Percentiles rank a stretch among this genome's conserved stretches.
Conservation (phyloP, 768 basidiomycete genomes). For the Phylloporus arenicola region DNA sequence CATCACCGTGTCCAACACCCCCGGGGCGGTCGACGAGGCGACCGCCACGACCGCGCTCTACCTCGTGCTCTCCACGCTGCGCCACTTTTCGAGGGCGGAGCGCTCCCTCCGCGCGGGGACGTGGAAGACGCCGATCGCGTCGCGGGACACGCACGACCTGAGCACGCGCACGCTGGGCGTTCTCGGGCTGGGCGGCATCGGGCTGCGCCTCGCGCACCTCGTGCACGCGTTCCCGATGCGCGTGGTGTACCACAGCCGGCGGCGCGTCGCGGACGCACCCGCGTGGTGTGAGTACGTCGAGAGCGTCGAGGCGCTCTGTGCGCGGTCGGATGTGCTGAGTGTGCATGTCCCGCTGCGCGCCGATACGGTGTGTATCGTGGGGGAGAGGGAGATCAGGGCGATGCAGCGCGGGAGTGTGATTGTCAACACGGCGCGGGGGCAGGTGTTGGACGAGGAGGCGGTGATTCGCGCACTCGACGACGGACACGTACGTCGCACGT, state of each 20-base stretch:
- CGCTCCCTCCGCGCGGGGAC: conserved; percentile 42
- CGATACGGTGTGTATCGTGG: conserved; percentile 70
- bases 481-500: conserved; percentile 65
- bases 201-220: conserved; percentile 63
- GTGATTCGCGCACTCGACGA: conserved; percentile 80
- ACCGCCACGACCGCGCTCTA: conserved; percentile 87
- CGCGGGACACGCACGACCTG: conserved; percentile 55
- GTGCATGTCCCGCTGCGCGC: conserved; percentile 76
- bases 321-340: conserved; percentile 74
- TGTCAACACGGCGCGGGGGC: conserved; percentile 88
- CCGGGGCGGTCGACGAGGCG: conserved; percentile 84
- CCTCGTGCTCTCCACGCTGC: conserved; percentile 70
- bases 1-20: conserved; percentile 82
- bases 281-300: conserved; percentile 77
- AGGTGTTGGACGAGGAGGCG: conserved; percentile 82
- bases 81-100: conserved; percentile 68
- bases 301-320: conserved; percentile 56
- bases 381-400: conserved; percentile 67
- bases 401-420: conserved; percentile 76
- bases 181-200: conserved; percentile 76
- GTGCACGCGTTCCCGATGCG: conserved; percentile 85
- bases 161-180: conserved; percentile 67
- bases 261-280: conserved; percentile 52
- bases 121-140: conserved; percentile 54
- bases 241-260: conserved; percentile 72